Evolutionary conservation across 352 stramenopile genomes (phyloP).

Genomic region (Globisporangium abappressorium): DNA sequence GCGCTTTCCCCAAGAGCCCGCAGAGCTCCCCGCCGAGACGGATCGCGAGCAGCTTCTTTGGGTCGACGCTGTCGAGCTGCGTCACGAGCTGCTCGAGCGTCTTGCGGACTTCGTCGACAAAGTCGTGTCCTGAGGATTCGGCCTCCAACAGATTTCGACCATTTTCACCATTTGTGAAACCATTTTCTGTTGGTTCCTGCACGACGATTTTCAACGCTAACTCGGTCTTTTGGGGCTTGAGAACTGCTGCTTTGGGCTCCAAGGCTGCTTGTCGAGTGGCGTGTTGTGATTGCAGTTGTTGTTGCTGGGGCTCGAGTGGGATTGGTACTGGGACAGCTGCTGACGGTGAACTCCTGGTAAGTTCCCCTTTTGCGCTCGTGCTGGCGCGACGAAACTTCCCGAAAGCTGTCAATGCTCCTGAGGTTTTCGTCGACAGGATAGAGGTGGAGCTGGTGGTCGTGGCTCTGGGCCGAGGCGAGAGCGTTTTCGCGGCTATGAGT

Average conservation of each 20-base stretch:
- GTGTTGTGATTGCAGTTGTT: not conserved
- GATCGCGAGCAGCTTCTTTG: constrained; percentile 57
- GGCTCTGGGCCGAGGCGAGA: constrained; percentile 8
- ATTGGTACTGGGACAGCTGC: not conserved
- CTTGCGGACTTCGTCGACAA: constrained; percentile 39
- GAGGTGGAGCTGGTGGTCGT: not conserved
- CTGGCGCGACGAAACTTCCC: constrained; percentile 47
- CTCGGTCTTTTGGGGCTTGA: not conserved
- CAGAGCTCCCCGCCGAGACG: constrained; percentile 67
- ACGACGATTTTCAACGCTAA: not conserved
- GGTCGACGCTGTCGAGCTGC: constrained; percentile 61
- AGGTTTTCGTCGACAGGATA: not conserved
- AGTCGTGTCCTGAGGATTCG: constrained; percentile 12
- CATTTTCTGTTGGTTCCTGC: not conserved
- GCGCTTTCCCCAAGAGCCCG: constrained; percentile 72
- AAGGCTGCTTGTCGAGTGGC: not conserved
- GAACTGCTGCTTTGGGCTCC: not conserved
- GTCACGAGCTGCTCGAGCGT: constrained; percentile 45
- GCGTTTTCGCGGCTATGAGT: constrained; percentile 1
- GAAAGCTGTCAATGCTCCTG: constrained; percentile 31
- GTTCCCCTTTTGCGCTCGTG: constrained; percentile 11
- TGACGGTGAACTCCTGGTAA: not conserved
- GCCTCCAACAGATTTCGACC: not conserved
- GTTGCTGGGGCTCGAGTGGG: not conserved
- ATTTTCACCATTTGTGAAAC: not conserved